Evolutionary conservation across 345 rosid genomes (phyloP).

Genomic region (Populus nigra): DNA sequence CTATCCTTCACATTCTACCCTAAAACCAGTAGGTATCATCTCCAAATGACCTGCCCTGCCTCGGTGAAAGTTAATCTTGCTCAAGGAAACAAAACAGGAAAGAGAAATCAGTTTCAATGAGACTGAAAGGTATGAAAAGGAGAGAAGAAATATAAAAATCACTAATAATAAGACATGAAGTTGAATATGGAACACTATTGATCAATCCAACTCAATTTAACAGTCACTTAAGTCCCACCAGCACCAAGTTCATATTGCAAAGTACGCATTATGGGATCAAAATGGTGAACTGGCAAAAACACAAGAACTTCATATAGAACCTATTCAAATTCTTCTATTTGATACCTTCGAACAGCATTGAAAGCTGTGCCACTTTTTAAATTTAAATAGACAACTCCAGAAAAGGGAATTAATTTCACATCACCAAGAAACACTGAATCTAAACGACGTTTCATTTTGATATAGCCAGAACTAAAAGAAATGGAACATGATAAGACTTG

Average conservation of each 20-base stretch:
- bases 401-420: background rate
- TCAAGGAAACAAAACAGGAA: background rate
- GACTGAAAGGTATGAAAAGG: slow-evolving; percentile 1
- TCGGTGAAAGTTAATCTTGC: background rate
- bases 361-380: background rate
- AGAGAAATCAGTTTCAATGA: background rate
- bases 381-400: background rate
- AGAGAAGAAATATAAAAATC: background rate
- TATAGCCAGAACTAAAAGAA: background rate
- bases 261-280: background rate
- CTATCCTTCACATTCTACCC: slow-evolving; percentile 4
- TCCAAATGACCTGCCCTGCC: slow-evolving; percentile 4
- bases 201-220: background rate
- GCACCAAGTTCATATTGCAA: background rate
- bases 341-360: background rate
- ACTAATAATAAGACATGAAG: background rate
- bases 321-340: background rate
- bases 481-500: background rate
- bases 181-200: background rate
- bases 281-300: background rate
- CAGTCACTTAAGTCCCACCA: background rate
- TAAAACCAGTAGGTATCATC: background rate
- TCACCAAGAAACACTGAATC: background rate
- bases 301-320: background rate
- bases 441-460: background rate